Conservation (phyloP, 2,329 filamentous ascomycete species). For the Neopestalotiopsis sp. region DNA sequence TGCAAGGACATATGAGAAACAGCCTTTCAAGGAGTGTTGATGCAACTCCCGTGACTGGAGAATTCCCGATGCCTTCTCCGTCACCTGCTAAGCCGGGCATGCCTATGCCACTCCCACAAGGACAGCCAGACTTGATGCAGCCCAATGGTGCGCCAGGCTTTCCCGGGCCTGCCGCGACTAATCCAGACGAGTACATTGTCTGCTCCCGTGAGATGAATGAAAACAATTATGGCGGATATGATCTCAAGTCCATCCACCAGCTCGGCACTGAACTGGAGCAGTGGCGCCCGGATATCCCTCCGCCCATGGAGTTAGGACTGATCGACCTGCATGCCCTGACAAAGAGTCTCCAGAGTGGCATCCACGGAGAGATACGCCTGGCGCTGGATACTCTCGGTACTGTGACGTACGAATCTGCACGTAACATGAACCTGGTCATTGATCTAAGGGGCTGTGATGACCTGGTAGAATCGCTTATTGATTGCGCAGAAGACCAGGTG, state of each 20-base stretch:
- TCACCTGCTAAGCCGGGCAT: constrained; percentile 46
- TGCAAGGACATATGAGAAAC: constrained; percentile 52
- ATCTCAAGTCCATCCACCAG: constrained; percentile 67
- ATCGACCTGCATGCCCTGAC: constrained; percentile 91
- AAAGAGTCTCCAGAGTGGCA: constrained; percentile 86
- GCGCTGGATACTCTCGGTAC: constrained; percentile 83
- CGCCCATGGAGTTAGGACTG: constrained; percentile 77
- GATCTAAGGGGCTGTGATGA: constrained; percentile 81
- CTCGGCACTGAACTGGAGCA: constrained; percentile 70
- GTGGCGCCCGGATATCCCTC: constrained; percentile 76
- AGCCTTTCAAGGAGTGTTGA: constrained; percentile 59
- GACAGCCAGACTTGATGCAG: constrained; percentile 34
- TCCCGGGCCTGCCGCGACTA: constrained; percentile 42
- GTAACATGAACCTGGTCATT: constrained; percentile 66
- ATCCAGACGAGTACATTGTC: constrained; percentile 60
- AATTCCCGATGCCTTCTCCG: constrained; percentile 54
- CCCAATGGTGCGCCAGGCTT: constrained; percentile 30
- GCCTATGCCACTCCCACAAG: constrained; percentile 42
- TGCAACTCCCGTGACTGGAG: constrained; percentile 41
- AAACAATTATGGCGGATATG: constrained; percentile 73
- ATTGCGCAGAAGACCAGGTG: constrained; percentile 88
- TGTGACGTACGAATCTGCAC: constrained; percentile 66
- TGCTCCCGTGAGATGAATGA: constrained; percentile 53
- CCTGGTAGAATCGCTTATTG: constrained; percentile 83
- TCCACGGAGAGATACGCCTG: constrained; percentile 86